phyloP scores from a whole-genome alignment of 176 grass and related monocot genomes.

The Poa annua region DNA sequence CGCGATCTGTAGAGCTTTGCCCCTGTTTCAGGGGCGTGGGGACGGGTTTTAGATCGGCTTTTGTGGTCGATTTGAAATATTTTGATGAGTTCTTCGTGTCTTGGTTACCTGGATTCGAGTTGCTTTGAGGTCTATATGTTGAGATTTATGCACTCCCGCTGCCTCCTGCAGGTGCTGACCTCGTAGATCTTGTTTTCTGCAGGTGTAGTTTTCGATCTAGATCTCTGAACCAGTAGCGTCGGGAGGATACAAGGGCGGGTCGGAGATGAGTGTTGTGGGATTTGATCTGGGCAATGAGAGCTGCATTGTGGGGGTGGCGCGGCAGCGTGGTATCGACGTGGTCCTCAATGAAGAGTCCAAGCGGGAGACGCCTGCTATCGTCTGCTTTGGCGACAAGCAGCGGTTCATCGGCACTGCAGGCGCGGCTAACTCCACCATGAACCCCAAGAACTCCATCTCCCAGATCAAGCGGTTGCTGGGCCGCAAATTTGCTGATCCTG shows the following conservation, averaged over 20 bases:
- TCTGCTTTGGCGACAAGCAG: slow-evolving; percentile 98
- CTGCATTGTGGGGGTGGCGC: slow-evolving; percentile 84
- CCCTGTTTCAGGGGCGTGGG: neutral
- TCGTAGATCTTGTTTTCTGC: slow-evolving; percentile 39
- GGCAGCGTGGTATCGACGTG: slow-evolving; percentile 88
- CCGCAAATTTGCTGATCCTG: slow-evolving; percentile 68
- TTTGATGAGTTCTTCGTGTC: neutral
- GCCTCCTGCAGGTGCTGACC: neutral
- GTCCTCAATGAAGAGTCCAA: slow-evolving; percentile 96
- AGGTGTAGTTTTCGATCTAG: slow-evolving; percentile 14
- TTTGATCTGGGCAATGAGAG: slow-evolving; percentile 95
- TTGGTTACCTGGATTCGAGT: neutral
- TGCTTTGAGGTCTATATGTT: neutral
- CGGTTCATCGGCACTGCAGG: slow-evolving; percentile 80
- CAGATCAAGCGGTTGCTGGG: slow-evolving; percentile 90
- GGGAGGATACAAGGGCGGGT: neutral
- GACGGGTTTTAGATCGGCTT: slow-evolving; percentile 46
- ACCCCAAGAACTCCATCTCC: slow-evolving; percentile 87
- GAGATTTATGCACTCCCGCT: neutral
- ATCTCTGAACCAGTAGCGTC: slow-evolving; percentile 13
- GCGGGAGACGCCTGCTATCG: slow-evolving; percentile 83
- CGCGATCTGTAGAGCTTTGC: neutral
- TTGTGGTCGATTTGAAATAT: neutral
- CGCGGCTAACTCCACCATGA: slow-evolving; percentile 74
- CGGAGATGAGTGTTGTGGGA: slow-evolving; percentile 87